Base-by-base conservation (phyloP, 2,329 filamentous ascomycete species). In the Pseudogymnoascus sp. region DNA sequence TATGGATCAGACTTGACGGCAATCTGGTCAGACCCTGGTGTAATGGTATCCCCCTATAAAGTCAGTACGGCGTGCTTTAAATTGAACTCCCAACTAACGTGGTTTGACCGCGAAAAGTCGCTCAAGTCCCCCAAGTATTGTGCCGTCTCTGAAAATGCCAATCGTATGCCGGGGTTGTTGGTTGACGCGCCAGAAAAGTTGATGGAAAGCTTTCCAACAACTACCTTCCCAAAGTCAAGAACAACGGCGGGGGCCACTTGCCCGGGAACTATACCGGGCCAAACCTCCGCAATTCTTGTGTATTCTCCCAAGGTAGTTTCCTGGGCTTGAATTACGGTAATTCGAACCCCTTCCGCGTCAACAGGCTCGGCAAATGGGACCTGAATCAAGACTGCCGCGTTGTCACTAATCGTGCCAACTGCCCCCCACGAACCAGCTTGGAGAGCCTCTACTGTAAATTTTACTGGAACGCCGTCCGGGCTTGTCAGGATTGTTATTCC, bases 141-240 rank as follows among this genome's bases (percentile, higher is more conserved):
- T 35, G 79, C 66, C 0, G 77, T 78, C 68, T 82, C 80, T 0
- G 80, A 81, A 65, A 81, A 81, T 10, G 76, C 76, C 23, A 82
- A 66, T 37, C 73, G 72, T n/a, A 81, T 67, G 0, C 79, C 79
- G 0, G 78, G 29, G 70, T 69, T 64, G 26, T 61, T 62, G 31
- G 68, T 61, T 41, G 64, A 59, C 67, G 73, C 6, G 52, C 75
- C 75, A 1, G 71, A 73, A 63, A 81, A 81, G 6, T 72, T 69
- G 41, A 81, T 77, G 3, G 70, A 72, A 3, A 81, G 62, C 37
- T 75, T 69, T 0, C 80, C 80, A 6, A 75, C 78, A 3, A 78
- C 71, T 61, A 80, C 80, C 60, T 77, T 75, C 1, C 80, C 80
- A 67, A 81, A 81, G 66, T 82, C 80, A n/a, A 81, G 66, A 12